Conservation (phyloP, 306 rosid species). For the Quercus suber region DNA sequence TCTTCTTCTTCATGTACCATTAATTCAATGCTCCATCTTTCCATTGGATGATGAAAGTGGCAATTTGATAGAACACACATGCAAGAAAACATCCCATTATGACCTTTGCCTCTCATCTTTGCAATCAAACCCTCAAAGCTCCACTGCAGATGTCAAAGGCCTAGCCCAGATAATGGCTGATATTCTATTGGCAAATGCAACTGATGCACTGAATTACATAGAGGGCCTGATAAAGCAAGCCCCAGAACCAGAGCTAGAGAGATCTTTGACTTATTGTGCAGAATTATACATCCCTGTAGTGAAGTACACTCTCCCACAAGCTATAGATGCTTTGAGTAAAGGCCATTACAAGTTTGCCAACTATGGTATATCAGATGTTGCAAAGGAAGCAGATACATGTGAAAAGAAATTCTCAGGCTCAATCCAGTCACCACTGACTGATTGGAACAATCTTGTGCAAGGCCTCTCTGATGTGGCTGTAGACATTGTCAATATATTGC, state of each 20-base stretch:
- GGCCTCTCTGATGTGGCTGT: constrained; percentile 56
- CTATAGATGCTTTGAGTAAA: constrained; percentile 59
- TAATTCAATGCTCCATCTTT: constrained; percentile 26
- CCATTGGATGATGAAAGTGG: constrained; percentile 4
- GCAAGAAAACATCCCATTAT: constrained; percentile 49
- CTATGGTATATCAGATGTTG: constrained; percentile 63
- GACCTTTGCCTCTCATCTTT: constrained; percentile 47
- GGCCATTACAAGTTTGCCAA: constrained; percentile 67
- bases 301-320: constrained; percentile 72
- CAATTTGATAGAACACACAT: constrained; percentile 41
- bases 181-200: constrained; percentile 33
- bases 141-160: constrained; percentile 44
- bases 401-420: constrained; percentile 55
- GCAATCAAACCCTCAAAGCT: constrained; percentile 39
- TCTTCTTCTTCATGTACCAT: constrained; percentile 15
- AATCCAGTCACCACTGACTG: constrained; percentile 40
- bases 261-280: constrained; percentile 69
- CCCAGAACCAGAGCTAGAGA: constrained; percentile 45
- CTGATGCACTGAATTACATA: constrained; percentile 39
- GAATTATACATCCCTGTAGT: constrained; percentile 75
- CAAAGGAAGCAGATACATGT: constrained; percentile 59
- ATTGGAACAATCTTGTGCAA: constrained; percentile 47
- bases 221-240: constrained; percentile 40
- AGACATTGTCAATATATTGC: constrained; percentile 50
- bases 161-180: constrained; percentile 44